phyloP scores from a whole-genome alignment of 257 asterid genomes.

The Solanum tacnaense region DNA sequence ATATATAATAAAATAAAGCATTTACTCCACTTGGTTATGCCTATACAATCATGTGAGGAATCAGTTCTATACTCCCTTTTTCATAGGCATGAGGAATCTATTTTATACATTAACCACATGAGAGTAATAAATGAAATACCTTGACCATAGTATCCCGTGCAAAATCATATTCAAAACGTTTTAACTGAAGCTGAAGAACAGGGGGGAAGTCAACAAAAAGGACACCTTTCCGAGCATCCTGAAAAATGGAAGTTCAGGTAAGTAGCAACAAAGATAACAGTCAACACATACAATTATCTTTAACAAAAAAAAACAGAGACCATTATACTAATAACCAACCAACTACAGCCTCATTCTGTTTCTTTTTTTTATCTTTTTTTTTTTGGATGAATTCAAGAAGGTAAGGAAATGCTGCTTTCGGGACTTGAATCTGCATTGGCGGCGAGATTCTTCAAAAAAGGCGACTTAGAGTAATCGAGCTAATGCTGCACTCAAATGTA shows the following conservation, averaged over 20 bases:
- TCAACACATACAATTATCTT: background rate
- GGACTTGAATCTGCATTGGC: background rate
- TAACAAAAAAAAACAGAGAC: background rate
- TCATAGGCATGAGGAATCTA: background rate
- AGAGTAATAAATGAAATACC: conserved; percentile 21
- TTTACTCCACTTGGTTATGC: background rate
- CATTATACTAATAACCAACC: background rate
- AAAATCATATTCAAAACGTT: conserved; percentile 76
- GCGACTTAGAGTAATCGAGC: background rate
- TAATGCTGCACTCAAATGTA: background rate
- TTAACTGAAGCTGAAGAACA: conserved; percentile 76
- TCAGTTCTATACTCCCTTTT: background rate
- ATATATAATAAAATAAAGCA: background rate
- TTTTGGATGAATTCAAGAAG: background rate
- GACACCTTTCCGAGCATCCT: conserved; percentile 87
- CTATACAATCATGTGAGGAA: background rate
- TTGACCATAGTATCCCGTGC: conserved; percentile 74
- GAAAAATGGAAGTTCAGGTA: conserved; percentile 3
- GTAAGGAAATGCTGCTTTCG: background rate
- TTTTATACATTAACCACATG: background rate
- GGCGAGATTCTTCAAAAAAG: background rate
- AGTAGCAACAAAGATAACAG: background rate
- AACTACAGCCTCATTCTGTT: background rate
- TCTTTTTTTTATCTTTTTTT: background rate
- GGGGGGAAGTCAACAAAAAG: conserved; percentile 76